phyloP scores from a whole-genome alignment of 768 basidiomycete species.

The Phaeolepiota aurea region DNA sequence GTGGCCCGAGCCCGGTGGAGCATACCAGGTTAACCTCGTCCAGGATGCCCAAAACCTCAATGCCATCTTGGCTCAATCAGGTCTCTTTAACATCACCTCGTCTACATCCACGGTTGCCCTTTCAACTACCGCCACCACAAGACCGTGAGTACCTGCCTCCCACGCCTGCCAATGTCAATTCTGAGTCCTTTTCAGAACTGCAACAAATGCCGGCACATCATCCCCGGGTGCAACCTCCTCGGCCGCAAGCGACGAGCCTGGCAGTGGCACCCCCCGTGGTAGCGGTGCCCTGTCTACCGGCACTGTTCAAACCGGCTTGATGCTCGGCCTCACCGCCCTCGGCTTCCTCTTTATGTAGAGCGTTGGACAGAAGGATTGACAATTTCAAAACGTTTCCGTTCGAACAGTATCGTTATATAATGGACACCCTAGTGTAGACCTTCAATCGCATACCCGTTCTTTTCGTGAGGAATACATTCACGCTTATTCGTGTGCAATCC shows the following conservation, averaged over 20 bases:
- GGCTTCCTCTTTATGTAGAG: conserved; percentile 14
- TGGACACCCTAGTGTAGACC: too few relatives aligned
- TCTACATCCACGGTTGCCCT: conserved; percentile 11
- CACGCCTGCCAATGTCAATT: too few relatives aligned
- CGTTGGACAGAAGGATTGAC: too few relatives aligned
- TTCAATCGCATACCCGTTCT: too few relatives aligned
- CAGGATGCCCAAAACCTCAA: conserved; percentile 32
- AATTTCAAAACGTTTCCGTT: too few relatives aligned
- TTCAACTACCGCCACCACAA: conserved; percentile 13
- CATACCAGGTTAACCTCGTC: conserved; percentile 71
- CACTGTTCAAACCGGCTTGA: conserved; percentile 15
- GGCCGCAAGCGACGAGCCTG: conserved; percentile 2
- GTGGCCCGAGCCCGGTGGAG: conserved; percentile 48
- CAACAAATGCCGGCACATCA: neutral
- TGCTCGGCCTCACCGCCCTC: conserved; percentile 19
- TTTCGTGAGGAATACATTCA: too few relatives aligned
- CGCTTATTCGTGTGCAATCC: too few relatives aligned
- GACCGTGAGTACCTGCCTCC: conserved; percentile 3
- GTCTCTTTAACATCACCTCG: conserved; percentile 39
- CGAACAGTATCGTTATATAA: too few relatives aligned
- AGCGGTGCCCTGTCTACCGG: neutral
- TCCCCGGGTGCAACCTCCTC: too few relatives aligned
- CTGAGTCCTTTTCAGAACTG: neutral
- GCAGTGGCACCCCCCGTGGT: neutral
- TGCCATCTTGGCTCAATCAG: conserved; percentile 66